Base-by-base conservation (phyloP, 2,329 filamentous ascomycete genomes). In the Hypomyces rosellus region DNA sequence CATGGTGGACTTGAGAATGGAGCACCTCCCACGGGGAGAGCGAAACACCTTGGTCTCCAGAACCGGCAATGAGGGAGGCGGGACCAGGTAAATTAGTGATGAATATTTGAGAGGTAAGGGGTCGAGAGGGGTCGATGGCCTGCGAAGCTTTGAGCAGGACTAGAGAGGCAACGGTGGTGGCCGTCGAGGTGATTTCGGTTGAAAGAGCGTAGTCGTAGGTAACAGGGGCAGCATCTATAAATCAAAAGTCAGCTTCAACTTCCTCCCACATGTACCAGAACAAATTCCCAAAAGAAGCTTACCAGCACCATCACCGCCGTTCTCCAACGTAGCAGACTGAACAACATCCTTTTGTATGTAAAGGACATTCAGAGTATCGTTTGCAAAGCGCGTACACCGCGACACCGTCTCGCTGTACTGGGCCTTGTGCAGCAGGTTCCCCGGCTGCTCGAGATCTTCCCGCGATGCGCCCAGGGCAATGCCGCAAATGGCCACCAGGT, bases 41-140 rank as follows among this genome's bases (percentile, higher is more conserved):
- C 22, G 84, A 77, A 50, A 84, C 78, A 52, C 84, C 85, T 66
- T 90, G 86, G 59, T 88, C 83, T 59, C 83, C 78, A 54, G 81
- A 76, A 46, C 80, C 74, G 58, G 80, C 82, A 60, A 81, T 84
- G 53, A 86, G 76, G 55, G 84, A 82, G 48, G 86, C 86, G 54
- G 86, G 82, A 48, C 92, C 89, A 11, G 93, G 91, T 55, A 99
- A 76, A 66, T 95, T 96, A 68, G 92, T 88, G 64, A 96, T 87
- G 64, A 95, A 89, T 61, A 99, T 84, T 72, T 99, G 93, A 51
- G 85, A 85, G 60, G 85, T 84, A 64, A 99, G 82, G 52, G 91
- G 87, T 65, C 89, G 76, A 60, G 80, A 81, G 53, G 89, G 83
- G 67, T 96, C 89, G 71, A 99, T 88, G 47, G 91, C 88, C 65